These are phyloP conservation scores for Hypoxylon sp. DNA, from an alignment of 2,329 filamentous ascomycete species.

Conservation along the genomic window DNA sequence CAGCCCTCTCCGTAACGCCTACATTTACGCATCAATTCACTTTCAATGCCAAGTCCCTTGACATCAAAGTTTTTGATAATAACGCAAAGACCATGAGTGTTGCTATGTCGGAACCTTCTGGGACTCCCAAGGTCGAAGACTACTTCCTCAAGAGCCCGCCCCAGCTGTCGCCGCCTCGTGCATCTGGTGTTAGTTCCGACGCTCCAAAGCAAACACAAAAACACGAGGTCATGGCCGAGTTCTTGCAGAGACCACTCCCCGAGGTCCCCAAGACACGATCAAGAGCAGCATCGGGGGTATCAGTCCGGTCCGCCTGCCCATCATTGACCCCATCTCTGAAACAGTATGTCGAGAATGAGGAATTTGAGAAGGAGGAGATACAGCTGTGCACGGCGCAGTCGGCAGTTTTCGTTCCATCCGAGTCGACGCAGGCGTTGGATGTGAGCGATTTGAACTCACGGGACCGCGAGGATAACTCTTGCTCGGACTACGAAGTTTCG, in stretches of 20 bases:
- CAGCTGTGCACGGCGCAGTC: constrained; percentile 46
- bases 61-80: constrained; percentile 32
- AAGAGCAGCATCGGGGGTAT: constrained; percentile 46
- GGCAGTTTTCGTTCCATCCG: constrained; percentile 41
- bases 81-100: constrained; percentile 10
- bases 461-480: constrained; percentile 39
- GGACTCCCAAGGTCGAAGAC: constrained; percentile 15
- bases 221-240: constrained; percentile 15
- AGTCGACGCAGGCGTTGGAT: constrained; percentile 47
- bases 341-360: constrained; percentile 50
- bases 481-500: constrained; percentile 50
- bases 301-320: constrained; percentile 48
- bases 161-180: constrained; percentile 22
- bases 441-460: constrained; percentile 27
- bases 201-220: constrained; percentile 13
- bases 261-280: constrained; percentile 44
- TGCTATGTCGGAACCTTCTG: constrained; percentile 16
- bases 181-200: not conserved
- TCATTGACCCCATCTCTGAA: constrained; percentile 51
- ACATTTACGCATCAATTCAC: constrained; percentile 27
- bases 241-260: constrained; percentile 47
- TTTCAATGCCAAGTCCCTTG: constrained; percentile 32
- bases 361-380: constrained; percentile 50
- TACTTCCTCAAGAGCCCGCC: constrained; percentile 39
- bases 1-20: constrained; percentile 8